Conservation (phyloP, 2,329 filamentous ascomycete genomes). For the Trichoderma sp. region DNA sequence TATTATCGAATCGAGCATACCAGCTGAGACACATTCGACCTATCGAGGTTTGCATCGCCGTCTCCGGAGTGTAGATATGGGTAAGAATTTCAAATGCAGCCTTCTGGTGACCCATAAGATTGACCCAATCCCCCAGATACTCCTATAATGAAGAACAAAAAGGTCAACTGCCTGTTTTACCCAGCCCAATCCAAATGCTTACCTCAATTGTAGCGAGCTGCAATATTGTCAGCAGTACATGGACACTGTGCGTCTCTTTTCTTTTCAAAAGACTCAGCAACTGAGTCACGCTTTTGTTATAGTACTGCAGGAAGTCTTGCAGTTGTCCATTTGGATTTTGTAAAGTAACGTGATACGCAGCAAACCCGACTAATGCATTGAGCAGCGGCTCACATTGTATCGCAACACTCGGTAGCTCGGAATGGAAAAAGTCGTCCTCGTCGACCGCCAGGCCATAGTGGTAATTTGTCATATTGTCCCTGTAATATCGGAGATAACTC, state of each 20-base stretch:
- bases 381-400: slow-evolving; percentile 73
- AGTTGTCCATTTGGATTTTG: slow-evolving; percentile 69
- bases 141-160: slow-evolving; percentile 55
- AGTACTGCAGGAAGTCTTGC: slow-evolving; percentile 80
- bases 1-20: slow-evolving; percentile 87
- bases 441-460: slow-evolving; percentile 80
- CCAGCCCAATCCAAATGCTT: slow-evolving; percentile 29
- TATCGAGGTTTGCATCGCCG: slow-evolving; percentile 66
- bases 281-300: slow-evolving; percentile 80
- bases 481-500: slow-evolving; percentile 76
- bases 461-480: slow-evolving; percentile 71
- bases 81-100: slow-evolving; percentile 81
- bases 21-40: slow-evolving; percentile 76
- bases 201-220: slow-evolving; percentile 94
- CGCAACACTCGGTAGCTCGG: slow-evolving; percentile 68
- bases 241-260: slow-evolving; percentile 66
- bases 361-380: slow-evolving; percentile 82
- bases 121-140: slow-evolving; percentile 93
- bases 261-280: slow-evolving; percentile 69
- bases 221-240: slow-evolving; percentile 80
- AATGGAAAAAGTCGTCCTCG: slow-evolving; percentile 68
- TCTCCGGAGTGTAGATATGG: slow-evolving; percentile 73
- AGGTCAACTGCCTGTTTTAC: neutral
- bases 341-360: slow-evolving; percentile 81
- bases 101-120: slow-evolving; percentile 86